These are phyloP conservation scores for Stipa capillata DNA, from an alignment of 176 grass and related monocot species.

Conservation along the genomic window DNA sequence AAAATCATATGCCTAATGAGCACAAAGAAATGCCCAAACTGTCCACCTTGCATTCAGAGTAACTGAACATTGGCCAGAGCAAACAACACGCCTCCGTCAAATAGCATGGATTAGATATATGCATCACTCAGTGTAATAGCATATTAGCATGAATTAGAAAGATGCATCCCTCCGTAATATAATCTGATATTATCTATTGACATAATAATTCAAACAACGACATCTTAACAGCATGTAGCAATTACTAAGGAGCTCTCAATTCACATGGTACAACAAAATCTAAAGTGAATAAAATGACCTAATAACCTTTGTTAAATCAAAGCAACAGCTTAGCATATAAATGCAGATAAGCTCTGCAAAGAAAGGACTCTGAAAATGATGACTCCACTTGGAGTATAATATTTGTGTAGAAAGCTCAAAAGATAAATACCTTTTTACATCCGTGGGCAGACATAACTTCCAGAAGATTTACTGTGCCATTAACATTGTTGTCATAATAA, in stretches of 20 bases:
- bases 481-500: slow-evolving; percentile 85
- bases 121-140: background rate
- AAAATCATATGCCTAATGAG: background rate
- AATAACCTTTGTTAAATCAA: background rate
- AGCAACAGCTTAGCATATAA: background rate
- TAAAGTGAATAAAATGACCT: background rate
- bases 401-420: slow-evolving; percentile 5
- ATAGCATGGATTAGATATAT: background rate
- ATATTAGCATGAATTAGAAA: background rate
- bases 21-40: background rate
- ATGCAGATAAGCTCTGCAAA: slow-evolving; percentile 12
- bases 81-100: background rate
- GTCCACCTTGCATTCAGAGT: background rate
- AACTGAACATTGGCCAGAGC: too few relatives aligned
- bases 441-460: slow-evolving; percentile 78
- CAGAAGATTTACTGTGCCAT: slow-evolving; percentile 75
- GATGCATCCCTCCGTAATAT: background rate
- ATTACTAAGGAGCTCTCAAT: background rate
- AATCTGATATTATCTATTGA: background rate
- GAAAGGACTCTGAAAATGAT: background rate
- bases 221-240: background rate
- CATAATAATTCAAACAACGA: background rate
- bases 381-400: background rate
- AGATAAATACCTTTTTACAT: slow-evolving; percentile 69
- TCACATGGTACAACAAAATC: background rate